Conservation (phyloP, 148 eudicot genomes). For the Spergularia marina region DNA sequence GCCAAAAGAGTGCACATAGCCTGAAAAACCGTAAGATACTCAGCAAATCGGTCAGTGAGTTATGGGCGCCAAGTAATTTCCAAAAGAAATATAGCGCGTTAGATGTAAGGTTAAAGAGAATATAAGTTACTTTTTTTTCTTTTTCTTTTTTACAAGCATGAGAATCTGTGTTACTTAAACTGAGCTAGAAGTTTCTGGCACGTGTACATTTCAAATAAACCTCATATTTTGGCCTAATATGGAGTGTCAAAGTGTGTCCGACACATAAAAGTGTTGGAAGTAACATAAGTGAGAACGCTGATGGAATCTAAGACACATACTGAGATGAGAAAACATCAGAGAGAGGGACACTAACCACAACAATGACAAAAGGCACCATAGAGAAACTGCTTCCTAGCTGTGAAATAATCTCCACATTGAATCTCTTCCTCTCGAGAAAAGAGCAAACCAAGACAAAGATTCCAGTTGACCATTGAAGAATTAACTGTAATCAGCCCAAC, state of each 20-base stretch:
- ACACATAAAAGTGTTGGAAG: no score
- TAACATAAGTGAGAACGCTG: no score
- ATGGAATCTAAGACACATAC: background rate
- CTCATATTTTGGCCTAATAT: no score
- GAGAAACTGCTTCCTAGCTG: slow-evolving; percentile 99
- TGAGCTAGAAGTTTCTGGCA: no score
- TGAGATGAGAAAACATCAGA: slow-evolving; percentile 1
- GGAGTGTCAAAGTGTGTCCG: no score
- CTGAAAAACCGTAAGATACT: slow-evolving; percentile 35
- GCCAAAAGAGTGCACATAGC: slow-evolving; percentile 86
- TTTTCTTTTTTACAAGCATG: no score
- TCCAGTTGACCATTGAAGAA: slow-evolving; percentile 98
- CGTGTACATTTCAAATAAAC: no score
- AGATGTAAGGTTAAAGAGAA: background rate
- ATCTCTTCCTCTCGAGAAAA: slow-evolving; percentile 76
- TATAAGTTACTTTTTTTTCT: no score
- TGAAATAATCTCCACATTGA: slow-evolving; percentile 59
- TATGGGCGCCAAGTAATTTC: background rate
- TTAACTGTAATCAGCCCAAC: slow-evolving; percentile 73
- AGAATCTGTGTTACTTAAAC: no score
- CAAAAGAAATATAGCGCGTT: background rate
- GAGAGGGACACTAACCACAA: slow-evolving; percentile 64
- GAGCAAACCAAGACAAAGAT: slow-evolving; percentile 78
- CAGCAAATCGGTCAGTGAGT: background rate
- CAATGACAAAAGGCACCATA: slow-evolving; percentile 74